Evolutionary conservation across 257 asterid genomes (phyloP), one percentile per base, ranked within the genome.

Genomic region (Coffea eugenioides): DNA sequence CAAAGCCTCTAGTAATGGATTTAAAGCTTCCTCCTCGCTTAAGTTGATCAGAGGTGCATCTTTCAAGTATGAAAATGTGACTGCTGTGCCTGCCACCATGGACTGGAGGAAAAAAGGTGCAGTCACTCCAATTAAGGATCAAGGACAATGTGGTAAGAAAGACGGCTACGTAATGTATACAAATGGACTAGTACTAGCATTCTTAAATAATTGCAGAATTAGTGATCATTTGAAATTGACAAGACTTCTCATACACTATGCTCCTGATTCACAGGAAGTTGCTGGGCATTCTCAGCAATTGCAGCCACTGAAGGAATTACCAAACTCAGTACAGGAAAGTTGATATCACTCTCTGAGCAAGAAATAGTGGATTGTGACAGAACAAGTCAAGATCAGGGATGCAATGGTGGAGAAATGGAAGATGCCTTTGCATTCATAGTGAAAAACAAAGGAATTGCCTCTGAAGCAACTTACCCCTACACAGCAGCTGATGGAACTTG

Each of bases 291-390:
- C 70, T 75, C 83, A 48, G 86, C 83, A 16, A 61, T 83, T 18
- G 86, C 83, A 14, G 86, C 86, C 39, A 83, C 83, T 16, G 83
- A 83, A 45, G 81, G 83, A 18, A 83, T 79, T 11, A 75, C 83
- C 0, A 79, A 83, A 77, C 74, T 83, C 15, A 75, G 75, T 34
- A 83, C 86, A 0, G 83, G 67, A 71, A 83, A 83, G 45, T 54
- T 83, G 75, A 75, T 79, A 14, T 83, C 86, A 0, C 69, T 75
- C 11, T 83, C 86, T 1, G 83, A 83, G 27, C 86, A 83, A 76
- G 83, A 79, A 69, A 27, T 79, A 56, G 79, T 83, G 66, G 87
- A 84, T 15, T 84, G 87, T 61, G 85, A 84, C 67, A 84, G 46
- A 70, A 84, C 72, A 43, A 79, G 71, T 21, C 71, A 79, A 46